Percentiles rank a stretch among this genome's conserved stretches.
Evolutionary conservation across 2,329 filamentous ascomycete species (phyloP).

Genomic region (Colletotrichum sp.): DNA sequence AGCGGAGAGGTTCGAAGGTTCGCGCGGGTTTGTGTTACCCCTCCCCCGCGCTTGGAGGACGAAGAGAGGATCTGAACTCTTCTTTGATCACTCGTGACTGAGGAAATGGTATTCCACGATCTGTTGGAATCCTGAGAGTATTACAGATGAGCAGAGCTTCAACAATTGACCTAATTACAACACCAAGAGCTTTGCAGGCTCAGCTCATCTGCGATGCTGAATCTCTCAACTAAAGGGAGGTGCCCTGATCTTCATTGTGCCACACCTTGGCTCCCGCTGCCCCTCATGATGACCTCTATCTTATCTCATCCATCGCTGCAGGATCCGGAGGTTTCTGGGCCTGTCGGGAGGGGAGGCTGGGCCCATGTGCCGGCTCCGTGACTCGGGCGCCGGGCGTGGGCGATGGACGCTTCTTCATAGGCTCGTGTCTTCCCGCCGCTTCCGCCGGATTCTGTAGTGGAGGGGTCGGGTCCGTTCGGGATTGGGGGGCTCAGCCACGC

Average conservation of each 20-base stretch:
- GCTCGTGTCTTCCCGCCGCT: not conserved
- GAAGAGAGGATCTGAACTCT: not conserved
- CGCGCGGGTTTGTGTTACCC: not conserved
- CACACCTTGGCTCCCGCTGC: not conserved
- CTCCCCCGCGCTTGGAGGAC: not conserved
- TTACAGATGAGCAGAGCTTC: not conserved
- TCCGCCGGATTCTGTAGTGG: not conserved
- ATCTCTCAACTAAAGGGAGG: not conserved
- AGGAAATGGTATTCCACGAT: not conserved
- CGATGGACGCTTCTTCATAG: not conserved
- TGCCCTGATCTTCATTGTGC: not conserved
- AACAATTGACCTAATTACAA: not conserved
- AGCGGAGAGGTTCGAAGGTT: not conserved
- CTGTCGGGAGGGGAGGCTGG: not conserved
- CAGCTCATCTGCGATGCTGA: fast-evolving
- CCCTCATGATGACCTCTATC: not conserved
- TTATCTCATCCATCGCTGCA: not conserved
- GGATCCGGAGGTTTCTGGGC: not conserved
- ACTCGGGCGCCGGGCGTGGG: not conserved
- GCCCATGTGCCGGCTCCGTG: not conserved
- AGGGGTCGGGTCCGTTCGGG: not conserved
- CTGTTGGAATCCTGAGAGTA: fast-evolving
- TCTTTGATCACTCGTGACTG: not conserved
- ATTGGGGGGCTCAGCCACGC: not conserved
- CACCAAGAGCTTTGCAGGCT: fast-evolving